Evolutionary conservation across 768 basidiomycete species (phyloP).

Genomic region (Suillus variegatus): DNA sequence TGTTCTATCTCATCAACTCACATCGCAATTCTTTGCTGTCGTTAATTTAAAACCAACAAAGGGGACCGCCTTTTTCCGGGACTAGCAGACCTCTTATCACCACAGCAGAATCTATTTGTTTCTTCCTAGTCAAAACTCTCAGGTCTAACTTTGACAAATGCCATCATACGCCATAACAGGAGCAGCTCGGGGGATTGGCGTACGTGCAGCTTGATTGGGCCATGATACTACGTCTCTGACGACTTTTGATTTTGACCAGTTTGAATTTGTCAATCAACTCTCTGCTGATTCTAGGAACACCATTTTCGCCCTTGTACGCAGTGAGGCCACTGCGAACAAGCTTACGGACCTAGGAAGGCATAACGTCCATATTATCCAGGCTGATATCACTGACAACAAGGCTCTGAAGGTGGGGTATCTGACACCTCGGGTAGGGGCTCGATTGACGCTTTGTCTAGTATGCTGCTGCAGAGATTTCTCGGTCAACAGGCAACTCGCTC

Average conservation of each 20-base stretch:
- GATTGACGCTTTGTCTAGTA: constrained; percentile 15
- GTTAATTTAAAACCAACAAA: too few relatives aligned
- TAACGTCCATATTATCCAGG: constrained; percentile 37
- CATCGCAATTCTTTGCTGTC: too few relatives aligned
- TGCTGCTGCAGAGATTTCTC: constrained; percentile 29
- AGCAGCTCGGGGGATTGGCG: constrained; percentile 30
- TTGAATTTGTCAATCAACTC: constrained; percentile 29
- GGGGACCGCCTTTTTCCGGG: too few relatives aligned
- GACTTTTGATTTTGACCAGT: constrained; percentile 9
- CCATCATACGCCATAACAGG: constrained; percentile 26
- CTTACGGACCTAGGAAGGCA: constrained; percentile 13
- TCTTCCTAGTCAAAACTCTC: too few relatives aligned
- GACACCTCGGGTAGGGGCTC: background rate
- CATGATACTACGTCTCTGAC: background rate
- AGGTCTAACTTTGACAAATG: constrained; percentile 5
- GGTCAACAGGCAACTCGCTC: constrained; percentile 34
- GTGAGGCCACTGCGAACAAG: constrained; percentile 16
- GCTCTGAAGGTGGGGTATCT: constrained; percentile 30
- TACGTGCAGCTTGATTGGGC: constrained; percentile 9
- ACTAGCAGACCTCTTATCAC: too few relatives aligned
- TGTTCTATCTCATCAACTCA: too few relatives aligned
- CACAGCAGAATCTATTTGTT: too few relatives aligned
- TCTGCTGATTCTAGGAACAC: constrained; percentile 14
- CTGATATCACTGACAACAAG: constrained; percentile 35
- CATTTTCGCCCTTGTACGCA: constrained; percentile 33